These are phyloP conservation scores for Trichoderma sp. DNA, from an alignment of 2,329 filamentous ascomycete species.

Conservation along the genomic window DNA sequence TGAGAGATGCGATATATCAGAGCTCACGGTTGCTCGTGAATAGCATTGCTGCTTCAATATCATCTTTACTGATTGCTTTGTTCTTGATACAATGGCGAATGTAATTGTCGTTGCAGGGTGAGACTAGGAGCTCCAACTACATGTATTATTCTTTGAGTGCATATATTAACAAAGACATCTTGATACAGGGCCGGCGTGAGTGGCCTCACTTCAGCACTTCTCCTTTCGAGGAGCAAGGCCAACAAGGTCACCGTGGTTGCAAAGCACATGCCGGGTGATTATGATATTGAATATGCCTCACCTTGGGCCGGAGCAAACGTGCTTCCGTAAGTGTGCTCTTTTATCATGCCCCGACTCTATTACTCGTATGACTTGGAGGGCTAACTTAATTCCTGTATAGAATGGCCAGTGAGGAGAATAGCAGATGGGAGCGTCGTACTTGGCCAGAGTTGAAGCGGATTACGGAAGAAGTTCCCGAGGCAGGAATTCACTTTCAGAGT, in stretches of 20 bases:
- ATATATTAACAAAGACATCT: neutral
- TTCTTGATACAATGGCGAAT: slow-evolving; percentile 29
- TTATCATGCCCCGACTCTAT: neutral
- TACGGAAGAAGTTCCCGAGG: slow-evolving; percentile 65
- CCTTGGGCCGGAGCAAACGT: slow-evolving; percentile 86
- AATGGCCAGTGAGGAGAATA: slow-evolving; percentile 43
- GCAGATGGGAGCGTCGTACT: slow-evolving; percentile 60
- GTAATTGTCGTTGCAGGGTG: slow-evolving; percentile 37
- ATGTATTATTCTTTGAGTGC: neutral
- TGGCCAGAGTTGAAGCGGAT: slow-evolving; percentile 62
- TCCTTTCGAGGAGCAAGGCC: slow-evolving; percentile 44
- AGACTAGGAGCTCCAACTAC: slow-evolving; percentile 17
- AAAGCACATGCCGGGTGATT: slow-evolving; percentile 92
- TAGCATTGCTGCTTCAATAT: neutral
- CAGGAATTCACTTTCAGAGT: slow-evolving; percentile 78
- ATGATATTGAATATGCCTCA: slow-evolving; percentile 85
- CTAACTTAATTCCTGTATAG: slow-evolving; percentile 28
- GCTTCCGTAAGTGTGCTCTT: slow-evolving; percentile 55
- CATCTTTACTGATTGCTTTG: neutral
- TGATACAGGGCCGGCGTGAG: slow-evolving; percentile 45
- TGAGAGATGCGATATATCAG: neutral
- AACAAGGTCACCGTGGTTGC: slow-evolving; percentile 66
- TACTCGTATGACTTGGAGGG: neutral
- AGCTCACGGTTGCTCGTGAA: neutral
- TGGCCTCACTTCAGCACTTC: slow-evolving; percentile 50